These are phyloP conservation scores for Loxodes magnus DNA, from an alignment of 73 alveolate species.

Conservation along the genomic window DNA sequence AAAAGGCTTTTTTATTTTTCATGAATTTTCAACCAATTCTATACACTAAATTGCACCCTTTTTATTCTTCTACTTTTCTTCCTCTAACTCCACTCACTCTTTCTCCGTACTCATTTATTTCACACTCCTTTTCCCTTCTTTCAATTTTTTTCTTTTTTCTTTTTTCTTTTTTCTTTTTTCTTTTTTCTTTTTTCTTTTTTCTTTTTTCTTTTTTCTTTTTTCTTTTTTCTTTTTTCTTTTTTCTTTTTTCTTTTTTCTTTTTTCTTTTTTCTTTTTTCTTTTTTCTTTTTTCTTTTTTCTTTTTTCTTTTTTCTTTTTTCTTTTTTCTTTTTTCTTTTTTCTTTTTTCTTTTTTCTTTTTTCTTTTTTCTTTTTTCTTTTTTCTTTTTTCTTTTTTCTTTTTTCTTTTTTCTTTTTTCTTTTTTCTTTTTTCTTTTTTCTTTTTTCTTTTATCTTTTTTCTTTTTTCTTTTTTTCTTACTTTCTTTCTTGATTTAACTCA, in stretches of 20 bases:
- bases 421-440: neutral
- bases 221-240: neutral
- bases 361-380: neutral
- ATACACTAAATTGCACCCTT: no score
- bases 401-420: neutral
- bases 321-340: neutral
- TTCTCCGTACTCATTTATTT: no score
- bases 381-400: neutral
- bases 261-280: neutral
- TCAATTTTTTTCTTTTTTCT: neutral
- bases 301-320: neutral
- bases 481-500: neutral
- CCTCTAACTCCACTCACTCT: no score
- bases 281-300: neutral
- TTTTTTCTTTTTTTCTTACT: neutral
- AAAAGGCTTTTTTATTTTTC: no score
- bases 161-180: neutral
- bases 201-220: neutral
- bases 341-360: neutral
- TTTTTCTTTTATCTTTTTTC: no score
- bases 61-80: neutral
- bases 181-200: neutral
- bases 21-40: no score
- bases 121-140: no score
- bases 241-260: neutral